These are phyloP conservation scores for Phaeophleospora eucalypticola DNA, from an alignment of 2,329 filamentous ascomycete genomes.

Conservation along the genomic window DNA sequence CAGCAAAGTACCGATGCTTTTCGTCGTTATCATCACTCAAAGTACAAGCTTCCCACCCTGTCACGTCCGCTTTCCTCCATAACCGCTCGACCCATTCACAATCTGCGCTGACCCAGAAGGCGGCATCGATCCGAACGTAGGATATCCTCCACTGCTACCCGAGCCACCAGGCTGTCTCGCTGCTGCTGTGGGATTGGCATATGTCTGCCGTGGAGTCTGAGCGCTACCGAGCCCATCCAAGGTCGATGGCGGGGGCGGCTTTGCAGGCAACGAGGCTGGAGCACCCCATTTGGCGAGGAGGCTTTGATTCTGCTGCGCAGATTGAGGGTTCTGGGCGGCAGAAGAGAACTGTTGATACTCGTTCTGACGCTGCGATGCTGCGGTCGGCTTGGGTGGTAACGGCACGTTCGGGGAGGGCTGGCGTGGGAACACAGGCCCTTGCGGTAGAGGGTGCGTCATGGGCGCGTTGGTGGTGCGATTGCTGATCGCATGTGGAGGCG, in stretches of 20 bases:
- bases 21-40: no score
- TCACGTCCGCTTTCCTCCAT: slow-evolving; percentile 1
- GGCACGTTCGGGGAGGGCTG: slow-evolving; percentile 33
- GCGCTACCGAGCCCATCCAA: slow-evolving; percentile 24
- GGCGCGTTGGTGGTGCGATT: slow-evolving; percentile 20
- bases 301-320: slow-evolving; percentile 37
- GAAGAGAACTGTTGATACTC: slow-evolving; percentile 4
- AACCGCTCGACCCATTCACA: slow-evolving; percentile 4
- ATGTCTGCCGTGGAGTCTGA: slow-evolving; percentile 19
- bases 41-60: no score
- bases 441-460: slow-evolving; percentile 36
- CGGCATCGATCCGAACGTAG: slow-evolving; percentile 4
- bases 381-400: slow-evolving; percentile 31
- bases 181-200: slow-evolving; percentile 15
- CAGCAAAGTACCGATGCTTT: no score
- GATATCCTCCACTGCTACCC: slow-evolving; percentile 1
- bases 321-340: slow-evolving; percentile 4
- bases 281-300: slow-evolving; percentile 56
- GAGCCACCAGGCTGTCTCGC: slow-evolving; percentile 13
- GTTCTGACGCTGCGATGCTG: slow-evolving; percentile 13
- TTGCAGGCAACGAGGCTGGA: slow-evolving; percentile 51
- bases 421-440: slow-evolving; percentile 33
- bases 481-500: slow-evolving; percentile 16
- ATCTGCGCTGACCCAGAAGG: slow-evolving; percentile 1
- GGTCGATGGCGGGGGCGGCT: slow-evolving; percentile 46